These are phyloP conservation scores for Thelephora terrestris DNA, from an alignment of 1,284 basidiomycete species.

Conservation along the genomic window DNA sequence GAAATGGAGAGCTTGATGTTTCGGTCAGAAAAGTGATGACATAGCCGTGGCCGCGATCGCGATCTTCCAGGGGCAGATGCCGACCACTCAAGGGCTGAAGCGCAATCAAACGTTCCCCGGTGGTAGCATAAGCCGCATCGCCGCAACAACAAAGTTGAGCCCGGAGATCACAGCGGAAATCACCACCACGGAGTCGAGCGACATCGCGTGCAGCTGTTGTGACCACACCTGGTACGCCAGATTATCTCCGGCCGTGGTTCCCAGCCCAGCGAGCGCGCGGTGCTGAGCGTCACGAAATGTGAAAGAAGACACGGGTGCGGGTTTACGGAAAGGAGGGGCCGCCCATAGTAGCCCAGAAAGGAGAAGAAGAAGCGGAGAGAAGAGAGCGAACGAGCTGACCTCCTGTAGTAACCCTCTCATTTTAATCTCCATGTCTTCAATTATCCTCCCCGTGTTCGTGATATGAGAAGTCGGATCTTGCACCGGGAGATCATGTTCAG, in stretches of 20 bases:
- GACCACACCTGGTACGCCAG: no score
- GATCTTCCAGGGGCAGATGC: neutral
- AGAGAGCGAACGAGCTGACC: conserved; percentile 25
- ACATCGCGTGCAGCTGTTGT: no score
- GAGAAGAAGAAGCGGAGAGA: conserved; percentile 3
- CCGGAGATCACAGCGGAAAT: no score
- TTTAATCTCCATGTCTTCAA: conserved; percentile 99
- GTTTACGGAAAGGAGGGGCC: neutral
- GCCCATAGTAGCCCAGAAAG: neutral
- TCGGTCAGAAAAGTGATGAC: no score
- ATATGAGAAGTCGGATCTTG: conserved; percentile 78
- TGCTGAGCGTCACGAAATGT: neutral
- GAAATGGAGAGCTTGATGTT: neutral
- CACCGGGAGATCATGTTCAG: conserved; percentile 79
- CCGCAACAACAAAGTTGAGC: no score
- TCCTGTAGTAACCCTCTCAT: conserved; percentile 95
- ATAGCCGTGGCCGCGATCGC: neutral
- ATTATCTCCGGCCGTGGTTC: no score
- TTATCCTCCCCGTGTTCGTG: conserved; percentile 85
- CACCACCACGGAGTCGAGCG: no score
- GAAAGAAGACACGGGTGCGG: neutral
- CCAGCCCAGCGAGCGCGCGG: no score
- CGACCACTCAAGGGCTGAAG: no score
- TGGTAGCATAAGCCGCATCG: no score
- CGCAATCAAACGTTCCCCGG: no score